phyloP scores from a whole-genome alignment of 23 red algal genomes.

The Gracilaria vermiculophylla region DNA sequence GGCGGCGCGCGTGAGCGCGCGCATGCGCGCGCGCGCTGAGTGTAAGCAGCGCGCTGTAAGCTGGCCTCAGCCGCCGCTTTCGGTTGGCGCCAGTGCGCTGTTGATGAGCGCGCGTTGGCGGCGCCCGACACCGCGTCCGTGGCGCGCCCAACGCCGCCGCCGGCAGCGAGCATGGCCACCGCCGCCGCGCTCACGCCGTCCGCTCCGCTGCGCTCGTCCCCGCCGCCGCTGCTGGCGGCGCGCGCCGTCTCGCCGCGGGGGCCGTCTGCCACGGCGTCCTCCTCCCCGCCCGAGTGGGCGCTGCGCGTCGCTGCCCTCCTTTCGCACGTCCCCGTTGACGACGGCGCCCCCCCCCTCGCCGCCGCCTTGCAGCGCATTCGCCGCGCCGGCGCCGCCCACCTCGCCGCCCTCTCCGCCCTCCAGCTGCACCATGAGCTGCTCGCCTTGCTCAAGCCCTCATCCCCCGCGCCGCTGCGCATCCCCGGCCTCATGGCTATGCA shows the following conservation, averaged over 20 bases:
- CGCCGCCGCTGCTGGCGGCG: too few species aligned
- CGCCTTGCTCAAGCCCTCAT: neutral
- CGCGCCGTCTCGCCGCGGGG: too few species aligned
- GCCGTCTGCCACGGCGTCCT: too few species aligned
- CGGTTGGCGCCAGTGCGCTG: too few species aligned
- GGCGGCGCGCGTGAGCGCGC: neutral
- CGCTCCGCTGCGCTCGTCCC: neutral
- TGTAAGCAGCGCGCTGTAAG: neutral
- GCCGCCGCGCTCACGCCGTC: slow-evolving; percentile 8
- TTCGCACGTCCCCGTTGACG: neutral
- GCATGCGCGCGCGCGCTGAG: neutral
- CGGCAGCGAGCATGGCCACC: neutral
- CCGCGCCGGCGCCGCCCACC: neutral
- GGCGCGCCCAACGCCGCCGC: neutral
- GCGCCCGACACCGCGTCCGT: too few species aligned
- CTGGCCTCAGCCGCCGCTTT: too few species aligned
- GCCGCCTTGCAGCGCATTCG: slow-evolving; percentile 24
- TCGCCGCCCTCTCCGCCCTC: neutral
- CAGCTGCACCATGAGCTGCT: neutral
- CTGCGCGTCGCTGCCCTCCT: too few species aligned
- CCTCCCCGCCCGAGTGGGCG: neutral
- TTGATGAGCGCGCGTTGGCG: too few species aligned
- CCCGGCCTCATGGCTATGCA: neutral
- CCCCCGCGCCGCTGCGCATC: neutral
- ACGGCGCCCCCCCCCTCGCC: neutral